phyloP scores from a whole-genome alignment of 306 rosid species.

The Lathyrus tuberosus region DNA sequence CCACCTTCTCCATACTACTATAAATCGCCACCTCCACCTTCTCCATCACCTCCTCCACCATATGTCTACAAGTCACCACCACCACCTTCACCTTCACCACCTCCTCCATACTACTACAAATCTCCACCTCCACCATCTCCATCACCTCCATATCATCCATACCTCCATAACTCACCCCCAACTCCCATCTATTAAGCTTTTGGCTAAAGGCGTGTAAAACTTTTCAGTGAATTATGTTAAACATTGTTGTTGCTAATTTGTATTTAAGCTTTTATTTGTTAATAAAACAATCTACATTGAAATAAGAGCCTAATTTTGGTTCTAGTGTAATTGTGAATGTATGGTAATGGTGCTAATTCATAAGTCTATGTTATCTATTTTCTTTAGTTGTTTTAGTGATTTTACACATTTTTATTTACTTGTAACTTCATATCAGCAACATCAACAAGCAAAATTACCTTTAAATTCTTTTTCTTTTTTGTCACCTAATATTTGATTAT shows the following conservation, averaged over 20 bases:
- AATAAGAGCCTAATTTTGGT: neutral
- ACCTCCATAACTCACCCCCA: conserved; percentile 37
- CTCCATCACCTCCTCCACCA: neutral
- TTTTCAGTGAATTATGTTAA: conserved; percentile 5
- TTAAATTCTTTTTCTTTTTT: too few relatives aligned
- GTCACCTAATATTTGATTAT: too few relatives aligned
- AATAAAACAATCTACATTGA: neutral
- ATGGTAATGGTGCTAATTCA: neutral
- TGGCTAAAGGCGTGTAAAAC: neutral
- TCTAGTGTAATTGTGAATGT: neutral
- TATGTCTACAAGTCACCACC: neutral
- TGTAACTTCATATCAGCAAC: neutral
- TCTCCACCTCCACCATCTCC: conserved; percentile 32
- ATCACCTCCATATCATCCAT: conserved; percentile 38
- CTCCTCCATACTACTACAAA: too few relatives aligned
- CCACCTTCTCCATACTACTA: neutral
- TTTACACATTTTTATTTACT: neutral
- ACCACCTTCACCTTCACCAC: too few relatives aligned
- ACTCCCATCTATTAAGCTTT: conserved; percentile 28
- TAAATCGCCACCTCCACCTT: neutral
- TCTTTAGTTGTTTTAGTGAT: neutral
- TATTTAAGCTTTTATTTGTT: neutral
- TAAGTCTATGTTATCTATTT: neutral
- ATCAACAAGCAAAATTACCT: neutral
- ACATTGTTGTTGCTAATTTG: conserved; percentile 4